Percentiles rank a stretch among this genome's conserved stretches.
These are phyloP conservation scores for Pluteus cervinus DNA, from an alignment of 768 basidiomycete species.

Conservation along the genomic window DNA sequence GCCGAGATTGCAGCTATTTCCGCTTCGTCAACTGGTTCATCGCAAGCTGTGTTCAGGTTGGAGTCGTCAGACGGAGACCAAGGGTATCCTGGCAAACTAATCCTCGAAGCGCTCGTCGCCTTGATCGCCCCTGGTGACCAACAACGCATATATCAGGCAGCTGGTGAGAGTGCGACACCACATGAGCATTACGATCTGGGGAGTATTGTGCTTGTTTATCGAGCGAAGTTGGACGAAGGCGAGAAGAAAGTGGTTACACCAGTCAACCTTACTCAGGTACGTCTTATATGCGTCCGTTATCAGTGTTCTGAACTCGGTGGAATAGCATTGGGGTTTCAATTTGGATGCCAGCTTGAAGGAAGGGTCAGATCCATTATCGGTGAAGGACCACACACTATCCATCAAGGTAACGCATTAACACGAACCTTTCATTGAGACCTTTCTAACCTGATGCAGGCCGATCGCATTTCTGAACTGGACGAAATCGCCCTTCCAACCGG, in stretches of 20 bases:
- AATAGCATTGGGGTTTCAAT: constrained; percentile 80
- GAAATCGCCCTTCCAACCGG: constrained; percentile 47
- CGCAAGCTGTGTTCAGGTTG: constrained; percentile 49
- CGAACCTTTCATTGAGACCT: constrained; percentile 1
- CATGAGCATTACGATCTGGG: constrained; percentile 58
- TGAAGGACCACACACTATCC: constrained; percentile 43
- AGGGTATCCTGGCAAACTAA: constrained; percentile 59
- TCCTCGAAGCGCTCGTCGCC: constrained; percentile 51
- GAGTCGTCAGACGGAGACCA: constrained; percentile 63
- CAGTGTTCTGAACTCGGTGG: constrained; percentile 5
- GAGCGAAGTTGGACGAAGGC: constrained; percentile 54
- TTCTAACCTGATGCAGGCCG: constrained; percentile 31
- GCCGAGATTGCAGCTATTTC: constrained; percentile 44
- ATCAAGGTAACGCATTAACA: constrained; percentile 26
- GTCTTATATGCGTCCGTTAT: constrained; percentile 9
- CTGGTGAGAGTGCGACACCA: constrained; percentile 19
- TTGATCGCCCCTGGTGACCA: constrained; percentile 34
- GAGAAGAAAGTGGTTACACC: constrained; percentile 52
- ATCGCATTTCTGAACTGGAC: constrained; percentile 48
- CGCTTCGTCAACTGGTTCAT: constrained; percentile 16
- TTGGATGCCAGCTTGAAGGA: constrained; percentile 59
- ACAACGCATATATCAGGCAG: constrained; percentile 23
- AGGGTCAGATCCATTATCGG: constrained; percentile 34
- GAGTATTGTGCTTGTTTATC: constrained; percentile 60
- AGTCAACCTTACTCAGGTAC: constrained; percentile 70